These are phyloP conservation scores for Exophiala phaeomuriformis DNA, from an alignment of 2,329 filamentous ascomycete genomes.

Conservation along the genomic window DNA sequence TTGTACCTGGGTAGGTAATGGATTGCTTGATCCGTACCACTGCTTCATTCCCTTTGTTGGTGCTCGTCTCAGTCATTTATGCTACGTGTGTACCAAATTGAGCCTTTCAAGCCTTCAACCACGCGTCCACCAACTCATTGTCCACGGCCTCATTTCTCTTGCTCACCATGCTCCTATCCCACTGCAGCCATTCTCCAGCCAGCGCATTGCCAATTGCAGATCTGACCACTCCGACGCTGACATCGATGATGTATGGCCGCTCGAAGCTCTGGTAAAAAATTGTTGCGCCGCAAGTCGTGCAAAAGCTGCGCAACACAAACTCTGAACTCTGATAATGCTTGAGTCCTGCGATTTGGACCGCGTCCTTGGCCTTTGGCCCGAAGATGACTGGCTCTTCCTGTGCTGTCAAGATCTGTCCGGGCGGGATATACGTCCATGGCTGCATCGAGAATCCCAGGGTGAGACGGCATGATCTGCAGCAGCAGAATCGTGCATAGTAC, in stretches of 20 bases:
- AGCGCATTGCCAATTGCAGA: constrained; percentile 44
- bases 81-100: too few relatives aligned
- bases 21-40: too few relatives aligned
- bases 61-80: too few relatives aligned
- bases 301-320: constrained; percentile 54
- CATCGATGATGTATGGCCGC: constrained; percentile 52
- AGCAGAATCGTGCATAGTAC: constrained; percentile 55
- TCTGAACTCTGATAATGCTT: constrained; percentile 49
- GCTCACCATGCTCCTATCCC: constrained; percentile 52
- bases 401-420: constrained; percentile 48
- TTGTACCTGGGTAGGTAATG: too few relatives aligned
- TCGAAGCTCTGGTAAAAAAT: constrained; percentile 54
- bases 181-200: constrained; percentile 55
- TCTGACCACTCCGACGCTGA: constrained; percentile 54
- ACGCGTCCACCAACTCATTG: constrained; percentile 28
- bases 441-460: constrained; percentile 57
- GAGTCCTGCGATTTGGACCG: constrained; percentile 29
- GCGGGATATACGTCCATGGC: constrained; percentile 59
- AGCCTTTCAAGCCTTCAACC: constrained; percentile 17
- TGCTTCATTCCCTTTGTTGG: too few relatives aligned
- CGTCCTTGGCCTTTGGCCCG: constrained; percentile 33
- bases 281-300: constrained; percentile 54
- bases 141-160: constrained; percentile 49
- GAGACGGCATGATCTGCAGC: constrained; percentile 56
- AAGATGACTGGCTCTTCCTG: constrained; percentile 33